These are phyloP conservation scores for Inonotus obliquus DNA, from an alignment of 1,284 basidiomycete species.

Conservation along the genomic window DNA sequence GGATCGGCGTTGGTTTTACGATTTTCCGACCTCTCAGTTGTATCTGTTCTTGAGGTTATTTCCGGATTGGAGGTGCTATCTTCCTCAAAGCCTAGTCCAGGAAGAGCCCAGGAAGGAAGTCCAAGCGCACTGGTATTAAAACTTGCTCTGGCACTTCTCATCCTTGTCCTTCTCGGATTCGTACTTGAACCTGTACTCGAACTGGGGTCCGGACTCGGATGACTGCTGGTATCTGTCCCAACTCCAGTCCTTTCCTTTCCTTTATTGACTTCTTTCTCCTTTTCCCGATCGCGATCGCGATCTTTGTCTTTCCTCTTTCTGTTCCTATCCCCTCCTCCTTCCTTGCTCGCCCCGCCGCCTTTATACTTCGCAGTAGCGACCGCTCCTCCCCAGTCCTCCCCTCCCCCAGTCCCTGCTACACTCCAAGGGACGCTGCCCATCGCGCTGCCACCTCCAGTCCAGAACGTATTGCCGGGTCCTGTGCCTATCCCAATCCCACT, in stretches of 20 bases:
- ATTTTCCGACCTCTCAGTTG: background rate
- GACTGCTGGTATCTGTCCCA: background rate
- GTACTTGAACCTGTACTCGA: background rate
- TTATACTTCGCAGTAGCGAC: conserved; percentile 36
- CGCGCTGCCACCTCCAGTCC: conserved; percentile 29
- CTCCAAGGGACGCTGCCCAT: conserved; percentile 22
- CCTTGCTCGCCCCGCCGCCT: conserved; percentile 44
- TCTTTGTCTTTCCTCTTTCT: conserved; percentile 36
- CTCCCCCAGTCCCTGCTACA: conserved; percentile 24
- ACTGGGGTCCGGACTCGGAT: background rate
- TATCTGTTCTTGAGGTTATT: background rate
- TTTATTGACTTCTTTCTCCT: background rate
- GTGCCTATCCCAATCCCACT: conserved; percentile 21
- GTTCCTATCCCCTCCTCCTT: conserved; percentile 40
- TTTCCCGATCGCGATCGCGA: conserved; percentile 40
- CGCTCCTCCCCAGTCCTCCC: conserved; percentile 30
- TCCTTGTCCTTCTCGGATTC: background rate
- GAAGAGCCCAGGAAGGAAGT: conserved; percentile 11
- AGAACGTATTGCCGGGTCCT: conserved; percentile 13
- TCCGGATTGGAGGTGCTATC: background rate
- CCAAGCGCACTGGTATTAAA: background rate
- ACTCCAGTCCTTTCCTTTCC: background rate
- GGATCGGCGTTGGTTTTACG: background rate
- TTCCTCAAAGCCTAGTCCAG: background rate
- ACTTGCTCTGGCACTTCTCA: background rate